Evolutionary conservation across 2,329 filamentous ascomycete species (phyloP).

Genomic region (Exophiala spinifera): DNA sequence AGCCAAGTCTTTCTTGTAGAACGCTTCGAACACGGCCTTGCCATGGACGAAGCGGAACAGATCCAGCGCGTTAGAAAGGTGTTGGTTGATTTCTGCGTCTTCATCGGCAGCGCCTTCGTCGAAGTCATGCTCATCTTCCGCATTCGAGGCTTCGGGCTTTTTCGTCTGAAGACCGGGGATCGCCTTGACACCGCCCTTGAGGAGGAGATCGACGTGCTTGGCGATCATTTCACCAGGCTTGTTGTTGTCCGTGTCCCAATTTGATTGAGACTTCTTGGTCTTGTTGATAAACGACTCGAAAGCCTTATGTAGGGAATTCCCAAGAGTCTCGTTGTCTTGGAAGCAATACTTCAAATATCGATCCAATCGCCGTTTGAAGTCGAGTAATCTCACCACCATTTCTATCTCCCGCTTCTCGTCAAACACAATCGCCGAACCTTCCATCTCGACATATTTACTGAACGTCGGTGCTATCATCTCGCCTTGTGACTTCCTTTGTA

Average conservation of each 20-base stretch:
- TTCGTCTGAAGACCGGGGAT: slow-evolving; percentile 65
- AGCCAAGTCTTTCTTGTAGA: slow-evolving; percentile 97
- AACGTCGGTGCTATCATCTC: slow-evolving; percentile 69
- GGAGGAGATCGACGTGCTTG: slow-evolving; percentile 87
- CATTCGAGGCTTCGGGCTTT: slow-evolving; percentile 51
- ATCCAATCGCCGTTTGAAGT: slow-evolving; percentile 76
- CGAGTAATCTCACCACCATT: slow-evolving; percentile 81
- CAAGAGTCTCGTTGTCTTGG: slow-evolving; percentile 69
- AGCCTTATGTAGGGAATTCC: slow-evolving; percentile 74
- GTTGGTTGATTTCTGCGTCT: slow-evolving; percentile 84
- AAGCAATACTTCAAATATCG: slow-evolving; percentile 75
- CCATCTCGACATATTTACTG: slow-evolving; percentile 70
- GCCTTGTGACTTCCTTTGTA: slow-evolving; percentile 69
- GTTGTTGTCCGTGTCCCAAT: slow-evolving; percentile 78
- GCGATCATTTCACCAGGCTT: slow-evolving; percentile 99
- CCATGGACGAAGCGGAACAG: slow-evolving; percentile 96
- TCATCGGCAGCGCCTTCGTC: slow-evolving; percentile 53
- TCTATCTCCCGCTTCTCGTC: slow-evolving; percentile 74
- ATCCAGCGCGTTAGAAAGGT: slow-evolving; percentile 88
- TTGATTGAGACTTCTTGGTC: slow-evolving; percentile 64
- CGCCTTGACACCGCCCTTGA: slow-evolving; percentile 82
- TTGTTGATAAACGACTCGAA: slow-evolving; percentile 94
- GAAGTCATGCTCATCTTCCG: slow-evolving; percentile 60
- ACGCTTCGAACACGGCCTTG: slow-evolving; percentile 96
- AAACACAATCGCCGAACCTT: slow-evolving; percentile 72